Conservation (phyloP, 2,329 filamentous ascomycete genomes). For the Cladobotryum mycophilum region DNA sequence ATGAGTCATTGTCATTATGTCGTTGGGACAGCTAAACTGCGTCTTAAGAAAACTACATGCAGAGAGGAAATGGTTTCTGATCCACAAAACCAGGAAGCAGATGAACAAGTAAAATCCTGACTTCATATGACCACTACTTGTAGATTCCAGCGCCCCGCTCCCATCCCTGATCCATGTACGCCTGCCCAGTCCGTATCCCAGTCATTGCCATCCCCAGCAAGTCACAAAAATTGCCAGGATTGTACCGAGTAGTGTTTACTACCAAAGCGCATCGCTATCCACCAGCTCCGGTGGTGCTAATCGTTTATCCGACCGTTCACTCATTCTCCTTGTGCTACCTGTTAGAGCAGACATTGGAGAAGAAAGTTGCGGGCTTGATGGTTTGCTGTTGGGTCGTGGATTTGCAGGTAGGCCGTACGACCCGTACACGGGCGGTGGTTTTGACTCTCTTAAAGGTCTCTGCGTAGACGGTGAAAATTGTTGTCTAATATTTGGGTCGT, state of each 20-base stretch:
- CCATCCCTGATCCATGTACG: not conserved
- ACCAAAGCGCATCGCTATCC: conserved; percentile 17
- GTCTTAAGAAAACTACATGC: no score
- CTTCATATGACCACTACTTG: no score
- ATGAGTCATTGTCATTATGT: no score
- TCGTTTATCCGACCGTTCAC: conserved; percentile 11
- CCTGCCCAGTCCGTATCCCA: not conserved
- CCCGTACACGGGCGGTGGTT: conserved; percentile 19
- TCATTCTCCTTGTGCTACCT: conserved; percentile 8
- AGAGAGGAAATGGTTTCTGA: no score
- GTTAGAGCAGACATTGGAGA: conserved; percentile 13
- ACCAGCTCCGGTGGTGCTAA: conserved; percentile 10
- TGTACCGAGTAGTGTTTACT: conserved; percentile 4
- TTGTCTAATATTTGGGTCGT: conserved; percentile 28
- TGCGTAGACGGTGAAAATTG: conserved; percentile 24
- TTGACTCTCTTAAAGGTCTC: conserved; percentile 13
- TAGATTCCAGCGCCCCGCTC: no score
- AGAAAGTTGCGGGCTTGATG: conserved; percentile 15
- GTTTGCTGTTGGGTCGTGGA: conserved; percentile 20
- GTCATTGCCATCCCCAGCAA: not conserved
- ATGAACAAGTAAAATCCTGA: no score
- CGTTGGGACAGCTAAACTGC: no score
- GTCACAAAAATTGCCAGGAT: no score
- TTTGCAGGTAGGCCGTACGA: conserved; percentile 25
- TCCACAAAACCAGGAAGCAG: no score